phyloP scores from a whole-genome alignment of 2,329 filamentous ascomycete species.

The Aspergillus floridensis region DNA sequence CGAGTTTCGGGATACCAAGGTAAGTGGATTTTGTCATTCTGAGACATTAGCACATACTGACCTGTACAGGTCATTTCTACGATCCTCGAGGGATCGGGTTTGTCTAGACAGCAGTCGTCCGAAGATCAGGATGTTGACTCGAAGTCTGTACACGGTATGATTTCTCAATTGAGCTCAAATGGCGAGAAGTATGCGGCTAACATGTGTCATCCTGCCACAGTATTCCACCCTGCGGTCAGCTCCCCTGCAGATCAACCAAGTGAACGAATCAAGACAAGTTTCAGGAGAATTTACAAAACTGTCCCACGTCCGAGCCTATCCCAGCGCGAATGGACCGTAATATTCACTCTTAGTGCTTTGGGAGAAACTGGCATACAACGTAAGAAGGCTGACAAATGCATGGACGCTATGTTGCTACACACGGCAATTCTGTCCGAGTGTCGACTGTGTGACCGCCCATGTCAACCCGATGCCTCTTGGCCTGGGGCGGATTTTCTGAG shows the following conservation, averaged over 20 bases:
- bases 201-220: background rate
- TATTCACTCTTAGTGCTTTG: constrained; percentile 20
- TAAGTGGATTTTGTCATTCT: constrained; percentile 24
- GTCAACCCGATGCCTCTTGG: background rate
- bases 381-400: background rate
- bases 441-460: constrained; percentile 18
- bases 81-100: constrained; percentile 16
- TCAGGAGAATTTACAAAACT: background rate
- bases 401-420: constrained; percentile 22
- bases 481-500: constrained; percentile 26
- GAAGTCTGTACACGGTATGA: background rate
- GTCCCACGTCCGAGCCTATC: constrained; percentile 7
- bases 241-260: background rate
- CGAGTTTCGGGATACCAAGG: constrained; percentile 64
- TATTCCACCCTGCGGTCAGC: no score
- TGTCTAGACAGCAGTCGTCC: no score
- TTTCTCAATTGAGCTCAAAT: background rate
- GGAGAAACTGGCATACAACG: background rate
- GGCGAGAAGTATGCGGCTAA: background rate
- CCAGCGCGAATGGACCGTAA: constrained; percentile 21
- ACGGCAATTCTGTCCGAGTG: constrained; percentile 20
- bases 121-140: background rate
- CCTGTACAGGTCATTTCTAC: constrained; percentile 19
- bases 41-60: background rate
- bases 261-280: background rate